Conservation (phyloP, 148 eudicot genomes). For the Rhododendron simsii region DNA sequence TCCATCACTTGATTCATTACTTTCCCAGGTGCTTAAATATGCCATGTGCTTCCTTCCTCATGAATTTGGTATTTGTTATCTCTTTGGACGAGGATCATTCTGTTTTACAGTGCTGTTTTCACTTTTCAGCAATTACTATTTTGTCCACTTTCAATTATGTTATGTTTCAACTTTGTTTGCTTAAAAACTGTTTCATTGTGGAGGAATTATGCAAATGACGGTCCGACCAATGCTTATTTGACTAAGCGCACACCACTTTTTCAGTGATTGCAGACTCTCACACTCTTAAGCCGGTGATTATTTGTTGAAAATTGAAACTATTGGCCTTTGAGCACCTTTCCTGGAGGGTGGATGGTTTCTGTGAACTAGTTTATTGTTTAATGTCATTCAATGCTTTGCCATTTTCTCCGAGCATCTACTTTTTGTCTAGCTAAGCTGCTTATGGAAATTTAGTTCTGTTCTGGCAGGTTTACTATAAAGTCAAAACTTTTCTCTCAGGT, state of each 20-base stretch:
- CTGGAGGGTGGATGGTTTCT: slow-evolving; percentile 1
- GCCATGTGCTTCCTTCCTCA: background rate
- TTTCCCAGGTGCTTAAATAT: background rate
- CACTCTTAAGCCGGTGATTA: background rate
- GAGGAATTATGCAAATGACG: slow-evolving; percentile 19
- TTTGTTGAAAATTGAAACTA: background rate
- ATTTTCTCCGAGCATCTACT: background rate
- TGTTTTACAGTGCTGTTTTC: background rate
- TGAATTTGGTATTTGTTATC: background rate
- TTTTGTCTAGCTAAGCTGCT: background rate
- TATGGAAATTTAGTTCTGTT: slow-evolving; percentile 19
- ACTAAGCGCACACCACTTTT: slow-evolving; percentile 7
- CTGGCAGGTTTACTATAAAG: slow-evolving; percentile 54
- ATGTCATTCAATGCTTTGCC: background rate
- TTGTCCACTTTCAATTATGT: background rate
- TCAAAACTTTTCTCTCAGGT: slow-evolving; percentile 49
- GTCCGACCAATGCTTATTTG: background rate
- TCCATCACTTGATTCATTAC: background rate
- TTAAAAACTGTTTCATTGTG: background rate
- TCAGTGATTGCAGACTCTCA: background rate
- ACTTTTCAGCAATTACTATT: background rate
- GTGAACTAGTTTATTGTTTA: background rate
- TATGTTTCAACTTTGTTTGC: background rate
- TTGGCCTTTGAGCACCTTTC: slow-evolving; percentile 1
- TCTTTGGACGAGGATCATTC: background rate